A percentile compares a stretch with the other conserved stretches of the same genome.
These are phyloP conservation scores for Russula brevipes DNA, from an alignment of 768 basidiomycete species.

Conservation along the genomic window DNA sequence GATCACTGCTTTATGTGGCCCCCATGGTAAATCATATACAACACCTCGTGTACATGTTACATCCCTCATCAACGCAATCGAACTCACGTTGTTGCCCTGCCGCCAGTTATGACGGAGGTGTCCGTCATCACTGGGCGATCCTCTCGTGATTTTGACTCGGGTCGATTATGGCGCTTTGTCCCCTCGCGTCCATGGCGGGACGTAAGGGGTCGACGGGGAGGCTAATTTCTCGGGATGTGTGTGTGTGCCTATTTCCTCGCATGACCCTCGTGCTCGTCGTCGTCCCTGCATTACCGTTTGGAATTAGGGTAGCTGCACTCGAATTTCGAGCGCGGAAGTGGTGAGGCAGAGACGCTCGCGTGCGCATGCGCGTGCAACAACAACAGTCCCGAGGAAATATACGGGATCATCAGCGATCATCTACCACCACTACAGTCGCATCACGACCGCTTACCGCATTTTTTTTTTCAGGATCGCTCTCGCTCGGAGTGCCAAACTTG, in stretches of 20 bases:
- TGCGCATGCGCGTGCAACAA: not conserved
- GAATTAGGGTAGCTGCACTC: not conserved
- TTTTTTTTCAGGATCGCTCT: too few relatives aligned
- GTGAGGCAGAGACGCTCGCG: slow-evolving; percentile 8
- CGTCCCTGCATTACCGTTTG: not conserved
- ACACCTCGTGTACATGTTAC: slow-evolving; percentile 2
- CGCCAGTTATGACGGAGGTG: not conserved
- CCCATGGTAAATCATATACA: not conserved
- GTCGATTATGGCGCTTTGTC: not conserved
- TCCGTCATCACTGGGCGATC: slow-evolving; percentile 7
- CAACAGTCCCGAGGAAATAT: too few relatives aligned
- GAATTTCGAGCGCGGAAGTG: slow-evolving; percentile 2
- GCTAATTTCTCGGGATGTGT: not conserved
- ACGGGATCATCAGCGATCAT: not conserved
- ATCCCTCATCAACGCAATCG: not conserved
- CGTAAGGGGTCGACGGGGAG: not conserved
- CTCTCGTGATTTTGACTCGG: slow-evolving; percentile 12
- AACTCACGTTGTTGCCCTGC: slow-evolving; percentile 7
- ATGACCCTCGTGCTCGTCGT: not conserved
- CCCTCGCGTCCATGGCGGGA: not conserved
- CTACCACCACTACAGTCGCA: not conserved
- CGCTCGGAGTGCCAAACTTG: too few relatives aligned
- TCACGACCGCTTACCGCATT: not conserved
- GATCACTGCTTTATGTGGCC: not conserved
- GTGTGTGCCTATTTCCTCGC: not conserved